phyloP scores from a whole-genome alignment of 345 rosid genomes.

The Populus ilicifolia region DNA sequence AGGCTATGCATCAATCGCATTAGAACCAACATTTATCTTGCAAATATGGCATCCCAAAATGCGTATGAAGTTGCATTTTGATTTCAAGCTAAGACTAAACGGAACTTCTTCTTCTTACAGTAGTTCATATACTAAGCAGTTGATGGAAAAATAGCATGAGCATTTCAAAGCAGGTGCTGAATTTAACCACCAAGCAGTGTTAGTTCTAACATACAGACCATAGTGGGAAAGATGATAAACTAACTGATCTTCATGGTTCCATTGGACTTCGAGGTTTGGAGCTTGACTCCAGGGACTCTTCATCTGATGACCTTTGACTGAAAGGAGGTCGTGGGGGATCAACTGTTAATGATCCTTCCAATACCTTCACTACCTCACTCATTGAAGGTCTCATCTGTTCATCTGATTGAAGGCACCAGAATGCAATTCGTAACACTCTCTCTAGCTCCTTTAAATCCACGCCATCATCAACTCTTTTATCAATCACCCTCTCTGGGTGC shows the following conservation, averaged over 20 bases:
- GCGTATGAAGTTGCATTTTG: background rate
- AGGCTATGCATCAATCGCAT: background rate
- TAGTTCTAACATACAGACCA: conserved; percentile 26
- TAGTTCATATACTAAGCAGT: background rate
- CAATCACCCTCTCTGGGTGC: conserved; percentile 40
- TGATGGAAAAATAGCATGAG: background rate
- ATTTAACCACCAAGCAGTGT: conserved; percentile 13
- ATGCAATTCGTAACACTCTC: conserved; percentile 55
- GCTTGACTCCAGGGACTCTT: conserved; percentile 37
- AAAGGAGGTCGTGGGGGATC: conserved; percentile 75
- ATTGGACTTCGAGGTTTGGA: conserved; percentile 18
- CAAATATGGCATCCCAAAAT: background rate
- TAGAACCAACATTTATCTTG: background rate
- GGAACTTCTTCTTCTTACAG: background rate
- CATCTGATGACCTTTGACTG: conserved; percentile 29
- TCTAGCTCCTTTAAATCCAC: conserved; percentile 54
- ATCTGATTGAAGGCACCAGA: conserved; percentile 76
- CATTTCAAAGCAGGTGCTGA: background rate
- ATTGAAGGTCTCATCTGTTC: conserved; percentile 68
- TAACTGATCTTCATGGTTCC: background rate
- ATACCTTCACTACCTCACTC: conserved; percentile 74
- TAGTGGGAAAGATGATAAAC: background rate
- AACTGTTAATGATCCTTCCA: conserved; percentile 68
- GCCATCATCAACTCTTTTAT: conserved; percentile 38
- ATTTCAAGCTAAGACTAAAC: too few relatives aligned